These are phyloP conservation scores for Malassezia nana DNA, from an alignment of 1,284 basidiomycete genomes.

Conservation along the genomic window DNA sequence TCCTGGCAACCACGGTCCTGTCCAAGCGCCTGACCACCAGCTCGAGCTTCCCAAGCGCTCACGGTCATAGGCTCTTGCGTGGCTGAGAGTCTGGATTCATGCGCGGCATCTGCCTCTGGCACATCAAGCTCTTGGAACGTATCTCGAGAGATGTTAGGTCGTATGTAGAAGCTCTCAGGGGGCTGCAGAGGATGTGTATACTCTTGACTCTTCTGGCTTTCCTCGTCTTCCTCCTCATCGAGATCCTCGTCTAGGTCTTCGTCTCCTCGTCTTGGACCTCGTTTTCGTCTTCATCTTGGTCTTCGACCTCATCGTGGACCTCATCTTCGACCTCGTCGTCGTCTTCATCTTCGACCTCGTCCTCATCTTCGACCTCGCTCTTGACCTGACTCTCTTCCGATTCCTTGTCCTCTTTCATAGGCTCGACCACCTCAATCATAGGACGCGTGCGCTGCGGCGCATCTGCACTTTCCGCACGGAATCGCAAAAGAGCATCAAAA, in stretches of 20 bases:
- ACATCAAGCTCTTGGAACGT: no score
- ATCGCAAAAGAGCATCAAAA: conserved; percentile 11
- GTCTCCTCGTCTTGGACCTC: not conserved
- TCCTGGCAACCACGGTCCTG: not conserved
- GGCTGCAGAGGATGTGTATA: not conserved
- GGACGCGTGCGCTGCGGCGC: not conserved
- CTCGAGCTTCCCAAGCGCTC: not conserved
- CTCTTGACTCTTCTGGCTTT: not conserved
- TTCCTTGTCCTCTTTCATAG: not conserved
- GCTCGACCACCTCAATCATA: not conserved
- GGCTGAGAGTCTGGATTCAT: no score
- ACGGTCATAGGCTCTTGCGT: no score
- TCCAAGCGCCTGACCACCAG: not conserved
- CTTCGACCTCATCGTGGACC: not conserved
- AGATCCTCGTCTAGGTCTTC: not conserved
- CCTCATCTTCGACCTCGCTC: not conserved
- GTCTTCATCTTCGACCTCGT: not conserved
- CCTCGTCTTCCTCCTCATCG: not conserved
- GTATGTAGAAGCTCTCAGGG: no score
- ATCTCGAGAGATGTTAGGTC: no score
- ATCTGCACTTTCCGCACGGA: conserved; percentile 1
- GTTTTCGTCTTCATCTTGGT: not conserved
- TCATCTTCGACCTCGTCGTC: not conserved
- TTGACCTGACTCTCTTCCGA: not conserved
- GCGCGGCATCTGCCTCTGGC: no score